Percentiles rank a stretch among this genome's conserved stretches.
phyloP scores from a whole-genome alignment of 495 filamentous ascomycete genomes.

The Xylaria intraflava region DNA sequence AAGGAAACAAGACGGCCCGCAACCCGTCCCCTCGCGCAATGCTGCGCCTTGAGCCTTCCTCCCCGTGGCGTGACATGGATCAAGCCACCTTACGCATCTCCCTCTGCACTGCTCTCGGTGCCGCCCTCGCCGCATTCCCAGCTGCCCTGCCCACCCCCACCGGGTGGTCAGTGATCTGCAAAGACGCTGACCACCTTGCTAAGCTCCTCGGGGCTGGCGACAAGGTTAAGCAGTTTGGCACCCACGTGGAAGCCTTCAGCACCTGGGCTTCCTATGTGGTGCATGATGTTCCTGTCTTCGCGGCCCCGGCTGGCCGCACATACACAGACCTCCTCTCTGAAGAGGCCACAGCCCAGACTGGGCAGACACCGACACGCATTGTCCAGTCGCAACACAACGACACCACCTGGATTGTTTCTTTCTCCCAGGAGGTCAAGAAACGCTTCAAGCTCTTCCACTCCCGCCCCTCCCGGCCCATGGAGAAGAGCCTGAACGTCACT shows the following conservation, averaged over 20 bases:
- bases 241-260: neutral
- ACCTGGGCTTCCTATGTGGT: too few relatives aligned
- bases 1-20: neutral
- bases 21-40: neutral
- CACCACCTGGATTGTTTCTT: neutral
- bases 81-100: neutral
- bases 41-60: neutral
- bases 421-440: neutral
- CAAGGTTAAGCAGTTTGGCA: neutral
- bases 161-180: neutral
- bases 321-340: too few relatives aligned
- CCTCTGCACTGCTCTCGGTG: neutral
- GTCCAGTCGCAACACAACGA: too few relatives aligned
- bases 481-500: neutral
- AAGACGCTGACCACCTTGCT: neutral
- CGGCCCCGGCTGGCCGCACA: too few relatives aligned
- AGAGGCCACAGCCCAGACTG: too few relatives aligned
- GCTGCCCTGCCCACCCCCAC: neutral
- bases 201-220: neutral
- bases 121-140: neutral
- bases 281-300: too few relatives aligned
- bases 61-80: neutral
- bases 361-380: too few relatives aligned
- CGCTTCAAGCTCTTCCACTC: neutral
- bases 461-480: neutral